Conservation (phyloP, 306 rosid genomes). For the Gastrolobium bilobum region DNA sequence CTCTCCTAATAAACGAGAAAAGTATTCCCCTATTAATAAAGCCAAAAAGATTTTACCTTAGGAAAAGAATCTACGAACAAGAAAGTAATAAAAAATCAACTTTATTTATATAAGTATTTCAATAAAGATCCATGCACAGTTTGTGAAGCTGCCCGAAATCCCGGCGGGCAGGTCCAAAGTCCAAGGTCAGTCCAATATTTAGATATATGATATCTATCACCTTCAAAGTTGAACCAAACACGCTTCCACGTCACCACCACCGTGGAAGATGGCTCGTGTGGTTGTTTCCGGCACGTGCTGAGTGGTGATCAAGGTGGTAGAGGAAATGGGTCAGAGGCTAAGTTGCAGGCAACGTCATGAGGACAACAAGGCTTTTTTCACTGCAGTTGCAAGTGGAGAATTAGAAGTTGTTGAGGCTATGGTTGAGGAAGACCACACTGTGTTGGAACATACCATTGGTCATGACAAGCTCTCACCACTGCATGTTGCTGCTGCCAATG, state of each 20-base stretch:
- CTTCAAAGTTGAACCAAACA: conserved; percentile 4
- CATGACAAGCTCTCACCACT: conserved; percentile 63
- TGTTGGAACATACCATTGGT: conserved; percentile 60
- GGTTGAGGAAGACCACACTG: conserved; percentile 57
- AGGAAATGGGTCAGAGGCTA: conserved; percentile 82
- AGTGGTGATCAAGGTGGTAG: conserved; percentile 30
- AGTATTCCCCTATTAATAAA: too few species aligned
- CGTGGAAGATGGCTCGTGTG: conserved; percentile 63
- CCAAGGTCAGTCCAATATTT: conserved; percentile 50
- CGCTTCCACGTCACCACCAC: conserved; percentile 43
- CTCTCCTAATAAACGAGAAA: too few species aligned
- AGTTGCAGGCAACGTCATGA: conserved; percentile 65
- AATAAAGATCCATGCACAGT: neutral
- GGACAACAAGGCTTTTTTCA: conserved; percentile 58
- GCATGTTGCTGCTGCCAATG: conserved; percentile 83
- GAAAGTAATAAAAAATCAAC: too few species aligned
- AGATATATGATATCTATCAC: conserved; percentile 30
- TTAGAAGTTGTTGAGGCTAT: conserved; percentile 60
- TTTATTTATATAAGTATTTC: too few species aligned
- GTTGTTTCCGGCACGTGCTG: neutral
- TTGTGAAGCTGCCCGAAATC: conserved; percentile 74
- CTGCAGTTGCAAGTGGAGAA: conserved; percentile 73
- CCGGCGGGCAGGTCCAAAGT: conserved; percentile 65
- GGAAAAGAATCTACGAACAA: too few species aligned
- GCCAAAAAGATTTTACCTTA: too few species aligned